Evolutionary conservation across 2,329 filamentous ascomycete genomes (phyloP).

Genomic region (Elsinoe arachidis): DNA sequence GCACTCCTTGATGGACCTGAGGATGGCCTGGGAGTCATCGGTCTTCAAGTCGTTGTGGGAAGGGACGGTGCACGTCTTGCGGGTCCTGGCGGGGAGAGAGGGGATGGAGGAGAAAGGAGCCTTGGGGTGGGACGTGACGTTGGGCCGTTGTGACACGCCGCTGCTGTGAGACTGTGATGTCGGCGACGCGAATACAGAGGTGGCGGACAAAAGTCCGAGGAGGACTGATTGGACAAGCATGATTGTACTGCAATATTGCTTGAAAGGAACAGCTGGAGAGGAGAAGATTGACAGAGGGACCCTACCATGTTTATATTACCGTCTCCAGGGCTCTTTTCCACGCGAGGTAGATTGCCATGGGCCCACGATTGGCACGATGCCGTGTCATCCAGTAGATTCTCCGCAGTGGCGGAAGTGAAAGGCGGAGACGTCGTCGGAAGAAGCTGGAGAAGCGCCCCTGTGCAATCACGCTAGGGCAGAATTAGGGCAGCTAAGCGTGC

Average conservation of each 20-base stretch:
- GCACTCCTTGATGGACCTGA: slow-evolving; percentile 49
- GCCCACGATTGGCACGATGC: slow-evolving; percentile 2
- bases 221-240: slow-evolving; percentile 8
- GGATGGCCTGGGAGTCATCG: slow-evolving; percentile 45
- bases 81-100: slow-evolving; percentile 28
- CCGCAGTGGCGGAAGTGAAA: neutral
- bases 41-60: slow-evolving; percentile 31
- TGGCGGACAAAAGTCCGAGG: slow-evolving; percentile 11
- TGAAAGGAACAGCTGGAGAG: neutral
- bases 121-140: slow-evolving; percentile 28
- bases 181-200: slow-evolving; percentile 1
- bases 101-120: slow-evolving; percentile 29
- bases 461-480: neutral
- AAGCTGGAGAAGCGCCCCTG: slow-evolving; percentile 7
- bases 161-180: neutral
- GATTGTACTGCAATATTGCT: neutral
- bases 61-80: slow-evolving; percentile 31
- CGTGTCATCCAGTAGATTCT: slow-evolving; percentile 11
- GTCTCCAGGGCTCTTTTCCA: neutral
- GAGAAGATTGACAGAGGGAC: neutral
- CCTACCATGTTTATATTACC: slow-evolving; percentile 4
- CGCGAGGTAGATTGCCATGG: neutral
- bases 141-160: slow-evolving; percentile 21
- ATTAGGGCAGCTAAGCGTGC: neutral
- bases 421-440: neutral